A percentile compares a stretch with the other conserved stretches of the same genome.
phyloP scores from a whole-genome alignment of 495 filamentous ascomycete species.

The Halenospora varia region DNA sequence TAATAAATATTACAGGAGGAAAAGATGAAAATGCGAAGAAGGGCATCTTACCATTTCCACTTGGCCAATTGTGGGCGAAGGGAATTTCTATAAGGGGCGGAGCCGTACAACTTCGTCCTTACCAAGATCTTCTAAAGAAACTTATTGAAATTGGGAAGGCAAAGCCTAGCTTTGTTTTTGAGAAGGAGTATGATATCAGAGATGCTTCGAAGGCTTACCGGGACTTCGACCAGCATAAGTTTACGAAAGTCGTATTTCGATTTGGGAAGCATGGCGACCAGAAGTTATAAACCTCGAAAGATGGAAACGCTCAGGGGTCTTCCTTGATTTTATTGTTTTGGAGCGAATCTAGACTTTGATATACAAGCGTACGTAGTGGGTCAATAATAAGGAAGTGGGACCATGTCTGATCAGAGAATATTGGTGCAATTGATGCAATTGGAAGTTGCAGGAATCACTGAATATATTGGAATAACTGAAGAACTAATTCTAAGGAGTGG shows the following conservation, averaged over 20 bases:
- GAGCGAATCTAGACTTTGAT: too few relatives aligned
- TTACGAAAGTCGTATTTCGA: background rate
- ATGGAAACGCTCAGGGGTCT: background rate
- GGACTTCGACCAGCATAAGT: background rate
- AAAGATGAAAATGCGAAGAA: background rate
- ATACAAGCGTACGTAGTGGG: too few relatives aligned
- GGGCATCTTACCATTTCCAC: conserved; percentile 5
- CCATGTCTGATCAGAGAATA: too few relatives aligned
- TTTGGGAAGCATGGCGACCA: background rate
- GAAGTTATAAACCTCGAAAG: too few relatives aligned
- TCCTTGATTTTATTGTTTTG: background rate
- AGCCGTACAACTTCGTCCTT: background rate
- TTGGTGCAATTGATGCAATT: too few relatives aligned
- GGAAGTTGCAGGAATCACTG: too few relatives aligned
- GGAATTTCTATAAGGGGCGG: conserved; percentile 14
- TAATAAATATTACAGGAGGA: background rate
- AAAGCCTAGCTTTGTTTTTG: conserved; percentile 22
- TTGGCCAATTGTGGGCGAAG: conserved; percentile 12
- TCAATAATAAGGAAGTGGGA: too few relatives aligned
- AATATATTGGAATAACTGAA: too few relatives aligned
- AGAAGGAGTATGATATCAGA: background rate
- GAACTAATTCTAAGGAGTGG: too few relatives aligned
- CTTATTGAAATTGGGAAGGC: conserved; percentile 26
- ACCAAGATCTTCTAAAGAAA: conserved; percentile 4
- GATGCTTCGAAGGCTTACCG: background rate